Conservation (phyloP, 768 basidiomycete genomes). For the Crassisporium funariophilum region DNA sequence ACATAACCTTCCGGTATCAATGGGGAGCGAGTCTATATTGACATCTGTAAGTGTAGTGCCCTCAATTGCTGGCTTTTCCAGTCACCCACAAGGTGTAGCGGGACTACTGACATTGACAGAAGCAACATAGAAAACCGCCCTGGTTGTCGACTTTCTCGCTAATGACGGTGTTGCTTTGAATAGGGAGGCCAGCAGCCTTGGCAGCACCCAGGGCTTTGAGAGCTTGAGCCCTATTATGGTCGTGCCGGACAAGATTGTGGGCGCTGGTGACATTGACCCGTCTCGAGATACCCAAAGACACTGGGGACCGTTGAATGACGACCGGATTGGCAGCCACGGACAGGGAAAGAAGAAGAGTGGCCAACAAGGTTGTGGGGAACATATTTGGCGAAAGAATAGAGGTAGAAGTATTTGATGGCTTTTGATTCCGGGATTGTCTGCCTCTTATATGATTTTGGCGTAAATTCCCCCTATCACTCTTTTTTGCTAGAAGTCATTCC, state of each 20-base stretch:
- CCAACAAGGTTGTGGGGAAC: neutral
- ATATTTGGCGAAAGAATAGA: too few species aligned
- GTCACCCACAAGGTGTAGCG: slow-evolving; percentile 46
- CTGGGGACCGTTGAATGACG: neutral
- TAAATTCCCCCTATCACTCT: too few species aligned
- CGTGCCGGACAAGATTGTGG: slow-evolving; percentile 16
- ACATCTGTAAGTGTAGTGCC: neutral
- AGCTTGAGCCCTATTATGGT: slow-evolving; percentile 13
- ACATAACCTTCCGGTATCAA: slow-evolving; percentile 59
- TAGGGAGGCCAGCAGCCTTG: neutral
- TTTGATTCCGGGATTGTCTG: too few species aligned
- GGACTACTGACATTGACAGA: slow-evolving; percentile 54
- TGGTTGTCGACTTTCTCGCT: slow-evolving; percentile 20
- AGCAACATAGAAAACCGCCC: slow-evolving; percentile 44
- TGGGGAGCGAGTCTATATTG: slow-evolving; percentile 42
- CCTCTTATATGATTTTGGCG: too few species aligned
- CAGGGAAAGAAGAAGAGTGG: neutral
- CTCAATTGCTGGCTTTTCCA: neutral
- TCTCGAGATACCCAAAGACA: slow-evolving; percentile 12
- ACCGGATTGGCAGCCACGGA: neutral
- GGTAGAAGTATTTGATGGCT: too few species aligned
- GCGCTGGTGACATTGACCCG: slow-evolving; percentile 18
- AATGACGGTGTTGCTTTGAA: slow-evolving; percentile 34
- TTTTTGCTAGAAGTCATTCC: too few species aligned
- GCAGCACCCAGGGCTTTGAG: slow-evolving; percentile 1